Base-by-base conservation (phyloP, 331 rosid genomes). In the Telfairia occidentalis region DNA sequence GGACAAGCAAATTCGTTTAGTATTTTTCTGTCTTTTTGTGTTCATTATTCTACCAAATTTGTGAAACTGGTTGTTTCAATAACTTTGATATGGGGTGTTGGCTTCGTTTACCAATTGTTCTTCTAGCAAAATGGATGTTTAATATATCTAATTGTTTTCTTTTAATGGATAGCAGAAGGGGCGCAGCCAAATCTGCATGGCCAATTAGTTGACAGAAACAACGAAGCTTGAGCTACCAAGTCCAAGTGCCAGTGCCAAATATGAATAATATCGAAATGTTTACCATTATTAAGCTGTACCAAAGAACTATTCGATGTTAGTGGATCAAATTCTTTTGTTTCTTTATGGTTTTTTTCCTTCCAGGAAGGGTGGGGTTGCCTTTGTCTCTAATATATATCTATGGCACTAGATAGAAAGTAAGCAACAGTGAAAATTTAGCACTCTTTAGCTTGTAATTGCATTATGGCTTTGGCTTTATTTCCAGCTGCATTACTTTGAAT, bases 181-280 rank as follows among this genome's bases (percentile, higher is more conserved):
- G 98, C 83, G 81, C 90, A 80, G 26, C 87, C 80, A 1, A 82
- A 63, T 54, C 63, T 73, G 76, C 85, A 85, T 35, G 87, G 89
- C 24, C 87, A 76, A 61, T 61, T 91, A 49, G 46, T 82, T 79
- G 90, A 82, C 9, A 84, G 87, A 74, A 70, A 46, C 40, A 69
- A 69, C 24, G 34, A 70, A 26, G 29, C 57, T 24, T 70, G 75
- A 70, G 86, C 81, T 79, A 80, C 73, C 85, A 45, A 72, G 37
- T 29, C 66, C 40, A 63, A 55, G 63, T 45, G 34, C 52, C 75
- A 43, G 24, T 28, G 58, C 57, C 58, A 43, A 70, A 28, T 70
- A 40, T 70, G 75, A 38, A 65, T 12, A 15, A n/a, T 21, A 43
- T 24, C 28, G 35, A 42, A 42, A 40, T 67, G 54, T 67, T 37